A percentile compares a stretch with the other conserved stretches of the same genome.
Conservation (phyloP, 441 rosid genomes). For the Breynia disticha region DNA sequence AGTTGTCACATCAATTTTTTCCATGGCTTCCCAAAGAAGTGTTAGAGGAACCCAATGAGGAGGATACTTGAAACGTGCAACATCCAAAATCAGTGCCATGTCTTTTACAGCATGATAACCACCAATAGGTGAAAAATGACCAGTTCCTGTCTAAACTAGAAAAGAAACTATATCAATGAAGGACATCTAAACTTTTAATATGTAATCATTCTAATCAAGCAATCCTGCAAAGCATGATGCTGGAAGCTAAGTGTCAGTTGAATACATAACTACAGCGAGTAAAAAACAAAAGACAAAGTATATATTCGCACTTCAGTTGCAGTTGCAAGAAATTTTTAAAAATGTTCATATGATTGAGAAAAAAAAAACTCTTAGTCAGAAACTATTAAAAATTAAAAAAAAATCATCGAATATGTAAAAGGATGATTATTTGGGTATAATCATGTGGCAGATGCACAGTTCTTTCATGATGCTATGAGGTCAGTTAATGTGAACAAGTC, state of each 20-base stretch:
- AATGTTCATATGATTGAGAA: not conserved
- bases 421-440: too few species aligned
- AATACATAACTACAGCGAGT: too few species aligned
- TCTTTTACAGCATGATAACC: slow-evolving; percentile 47
- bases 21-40: slow-evolving; percentile 62
- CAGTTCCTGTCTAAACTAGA: slow-evolving; percentile 44
- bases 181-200: too few species aligned
- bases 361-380: not conserved
- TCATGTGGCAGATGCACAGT: too few species aligned
- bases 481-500: too few species aligned
- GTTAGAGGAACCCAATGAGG: slow-evolving; percentile 53
- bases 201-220: not conserved
- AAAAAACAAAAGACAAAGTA: too few species aligned
- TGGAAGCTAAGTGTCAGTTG: too few species aligned
- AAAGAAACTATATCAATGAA: not conserved
- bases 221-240: not conserved
- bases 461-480: too few species aligned
- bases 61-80: slow-evolving; percentile 55
- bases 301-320: too few species aligned
- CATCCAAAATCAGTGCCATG: slow-evolving; percentile 53
- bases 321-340: too few species aligned
- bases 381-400: not conserved
- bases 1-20: slow-evolving; percentile 31
- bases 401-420: too few species aligned
- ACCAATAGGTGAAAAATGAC: slow-evolving; percentile 60